A percentile compares a stretch with the other conserved stretches of the same genome.
These are phyloP conservation scores for Lepidium didymum DNA, from an alignment of 345 rosid genomes.

Conservation along the genomic window DNA sequence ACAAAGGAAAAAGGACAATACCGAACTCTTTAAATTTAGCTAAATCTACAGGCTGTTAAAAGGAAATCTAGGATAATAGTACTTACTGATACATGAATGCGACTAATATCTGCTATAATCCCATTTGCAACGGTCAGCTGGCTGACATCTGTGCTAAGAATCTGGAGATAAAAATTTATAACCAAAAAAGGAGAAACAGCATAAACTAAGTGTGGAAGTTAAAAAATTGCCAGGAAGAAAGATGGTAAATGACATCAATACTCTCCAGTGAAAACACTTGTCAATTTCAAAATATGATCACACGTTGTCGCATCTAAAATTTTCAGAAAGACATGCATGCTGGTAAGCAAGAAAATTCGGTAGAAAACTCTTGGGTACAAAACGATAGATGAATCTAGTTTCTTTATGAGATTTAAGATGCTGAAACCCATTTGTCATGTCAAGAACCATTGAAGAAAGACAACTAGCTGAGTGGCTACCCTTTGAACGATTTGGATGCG, in stretches of 20 bases:
- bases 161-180: constrained; percentile 31
- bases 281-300: not conserved
- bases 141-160: constrained; percentile 60
- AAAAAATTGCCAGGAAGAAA: not conserved
- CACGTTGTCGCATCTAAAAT: not conserved
- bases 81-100: constrained; percentile 78
- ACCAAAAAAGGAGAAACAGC: not conserved
- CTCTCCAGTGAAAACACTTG: constrained; percentile 2
- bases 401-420: constrained; percentile 42
- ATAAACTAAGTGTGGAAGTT: not conserved
- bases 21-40: constrained; percentile 1
- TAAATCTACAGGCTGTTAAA: not conserved
- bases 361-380: constrained; percentile 29
- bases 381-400: constrained; percentile 59
- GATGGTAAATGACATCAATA: not conserved
- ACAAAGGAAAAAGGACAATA: constrained; percentile 16
- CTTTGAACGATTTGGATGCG: constrained; percentile 42
- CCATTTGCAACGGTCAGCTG: constrained; percentile 66
- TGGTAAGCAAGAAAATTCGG: constrained; percentile 1
- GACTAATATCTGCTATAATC: constrained; percentile 57
- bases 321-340: constrained; percentile 9
- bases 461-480: constrained; percentile 33
- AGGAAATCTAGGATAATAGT: not conserved
- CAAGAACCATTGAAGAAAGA: constrained; percentile 78
- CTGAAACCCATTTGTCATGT: constrained; percentile 40